Evolutionary conservation across 1,284 basidiomycete genomes (phyloP).

Genomic region (Ceratobasidium sp.): DNA sequence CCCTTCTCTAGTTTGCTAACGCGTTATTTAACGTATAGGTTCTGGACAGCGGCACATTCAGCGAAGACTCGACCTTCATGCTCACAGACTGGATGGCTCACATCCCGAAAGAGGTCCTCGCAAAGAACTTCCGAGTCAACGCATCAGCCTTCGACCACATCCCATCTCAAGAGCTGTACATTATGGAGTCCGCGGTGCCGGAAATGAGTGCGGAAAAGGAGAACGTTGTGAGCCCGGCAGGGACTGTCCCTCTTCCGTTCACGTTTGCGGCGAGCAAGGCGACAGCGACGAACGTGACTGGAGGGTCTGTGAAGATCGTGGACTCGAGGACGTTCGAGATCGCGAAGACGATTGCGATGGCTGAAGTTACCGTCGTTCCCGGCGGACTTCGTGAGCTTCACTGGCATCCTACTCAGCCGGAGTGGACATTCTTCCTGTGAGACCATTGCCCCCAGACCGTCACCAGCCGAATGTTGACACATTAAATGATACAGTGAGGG

Average conservation of each 20-base stretch:
- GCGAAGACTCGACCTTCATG: conserved; percentile 76
- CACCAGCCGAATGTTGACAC: not conserved
- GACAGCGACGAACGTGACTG: conserved; percentile 58
- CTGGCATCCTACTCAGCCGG: conserved; percentile 47
- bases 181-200: conserved; percentile 1
- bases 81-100: conserved; percentile 65
- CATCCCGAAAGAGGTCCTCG: conserved; percentile 70
- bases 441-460: not conserved
- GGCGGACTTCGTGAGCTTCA: conserved; percentile 62
- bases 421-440: conserved; percentile 54
- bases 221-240: conserved; percentile 65
- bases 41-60: conserved; percentile 75
- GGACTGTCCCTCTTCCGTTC: conserved; percentile 67
- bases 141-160: conserved; percentile 53
- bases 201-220: conserved; percentile 46
- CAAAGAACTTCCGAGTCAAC: conserved; percentile 17
- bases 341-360: conserved; percentile 14
- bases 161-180: conserved; percentile 58
- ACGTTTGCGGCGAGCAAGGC: conserved; percentile 68
- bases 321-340: conserved; percentile 16
- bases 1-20: not conserved
- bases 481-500: conserved; percentile 7
- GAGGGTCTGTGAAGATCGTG: conserved; percentile 2
- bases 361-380: not conserved
- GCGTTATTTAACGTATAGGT: conserved; percentile 59